Base-by-base conservation (phyloP, 2,329 filamentous ascomycete genomes). In the Alternaria alternata region DNA sequence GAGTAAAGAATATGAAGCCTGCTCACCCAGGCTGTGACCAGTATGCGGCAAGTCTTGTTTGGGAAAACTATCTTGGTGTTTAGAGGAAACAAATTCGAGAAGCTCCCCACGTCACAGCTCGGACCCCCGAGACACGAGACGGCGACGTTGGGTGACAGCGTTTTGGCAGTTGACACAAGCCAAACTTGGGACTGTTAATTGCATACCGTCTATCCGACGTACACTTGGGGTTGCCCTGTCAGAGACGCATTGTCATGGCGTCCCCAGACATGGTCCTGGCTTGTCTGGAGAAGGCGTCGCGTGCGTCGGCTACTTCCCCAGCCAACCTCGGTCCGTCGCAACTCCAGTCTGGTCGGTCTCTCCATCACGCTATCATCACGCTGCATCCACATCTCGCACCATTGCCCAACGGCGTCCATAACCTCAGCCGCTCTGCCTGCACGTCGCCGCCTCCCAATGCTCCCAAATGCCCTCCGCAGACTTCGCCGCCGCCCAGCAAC, bases 401-500 rank as follows among this genome's bases (percentile, higher is more conserved):
- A 51, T 51, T 32, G 53, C 52, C 36, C 48, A 39, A 51, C 18
- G 44, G 20, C 18, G 38, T 32, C 48, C 43, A 41, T 28, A 30
- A 12, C 41, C n/a, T 38, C 54, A 30, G 34, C 54, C 53, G 51
- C 59, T 42, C 57, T 54, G 16, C 48, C 57, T 48, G 49, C 47
- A 43, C 49, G 9, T 51, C 20, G 30, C 47, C 38, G 44, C 44
- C 51, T 47, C 48, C 59, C 65, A 64, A 70, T 72, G 68, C 54
- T 49, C 61, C 59, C 60, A 63, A 67, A 78, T 78, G 75, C 71
- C 67, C 57, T 83, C 84, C 56, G 82, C 85, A 75, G 91, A 91
- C 80, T 97, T 97, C 81, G 90, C 91, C 79, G 90, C 92, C 78
- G 94, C 94, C 67, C 94, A 97, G 82, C 87, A 91, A 81, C 92